Base-by-base conservation (phyloP, 257 asterid genomes). In the Ligustrum vulgare region DNA sequence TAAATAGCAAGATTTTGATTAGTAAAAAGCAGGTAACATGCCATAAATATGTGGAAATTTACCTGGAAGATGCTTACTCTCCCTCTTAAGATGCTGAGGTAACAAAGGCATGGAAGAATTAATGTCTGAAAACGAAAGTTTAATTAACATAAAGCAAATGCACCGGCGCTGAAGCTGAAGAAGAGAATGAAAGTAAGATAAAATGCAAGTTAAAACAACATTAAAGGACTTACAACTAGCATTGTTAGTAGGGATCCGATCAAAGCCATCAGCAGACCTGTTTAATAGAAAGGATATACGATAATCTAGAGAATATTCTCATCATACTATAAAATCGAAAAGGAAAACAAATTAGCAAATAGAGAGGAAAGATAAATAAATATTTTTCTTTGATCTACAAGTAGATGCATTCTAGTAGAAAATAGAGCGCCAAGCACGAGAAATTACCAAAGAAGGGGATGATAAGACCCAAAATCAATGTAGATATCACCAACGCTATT, bases 101-200 rank as follows among this genome's bases (percentile, higher is more conserved):
- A 93, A 89, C 98, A 95, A 31, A 86, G 91, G 62, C 99, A 93
- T 23, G 97, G 99, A 72, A 95, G 89, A 78, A 93, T 95, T 82
- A 95, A 80, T 0, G 96, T 91, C 99, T 93, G 88, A 16, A 47
- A 73, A 18, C 72, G 41, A 71, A 65, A 70, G 45, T 62, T 60
- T 20, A 23, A 28, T 47, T 47, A 11, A 16, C 43, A 71, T 10
- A 36, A 64, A 47, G 69, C 60, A 47, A 9, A 58, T n/a, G 9
- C 67, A 49, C 20, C 49, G 41, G 20, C 43, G 31, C 35, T 70
- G 68, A 33, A 37, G 20, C 32, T 51, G 68, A 34, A 6, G 22
- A 78, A 33, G 23, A 70, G 9, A 13, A 32, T 67, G 22, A 41
- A 60, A 1, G 36, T 25, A 67, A 75, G 18, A 33, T 10, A 36